phyloP scores from a whole-genome alignment of 2,329 filamentous ascomycete species.

The Beauveria sp. region DNA sequence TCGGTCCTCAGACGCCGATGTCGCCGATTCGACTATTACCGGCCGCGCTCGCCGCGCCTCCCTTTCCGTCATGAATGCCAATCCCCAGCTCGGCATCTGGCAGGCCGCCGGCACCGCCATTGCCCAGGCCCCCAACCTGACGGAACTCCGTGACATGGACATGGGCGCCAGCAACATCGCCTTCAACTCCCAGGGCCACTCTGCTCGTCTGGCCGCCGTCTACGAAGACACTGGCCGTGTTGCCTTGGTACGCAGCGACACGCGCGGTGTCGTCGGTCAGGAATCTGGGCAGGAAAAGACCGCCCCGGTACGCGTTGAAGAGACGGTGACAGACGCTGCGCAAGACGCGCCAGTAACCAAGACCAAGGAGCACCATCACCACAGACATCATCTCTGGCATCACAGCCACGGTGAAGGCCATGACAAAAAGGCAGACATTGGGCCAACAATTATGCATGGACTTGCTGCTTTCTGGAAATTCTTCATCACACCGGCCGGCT shows the following conservation, averaged over 20 bases:
- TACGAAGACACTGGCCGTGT: conserved; percentile 19
- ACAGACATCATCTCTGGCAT: conserved; percentile 12
- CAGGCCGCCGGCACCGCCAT: conserved; percentile 24
- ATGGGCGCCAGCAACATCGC: conserved; percentile 20
- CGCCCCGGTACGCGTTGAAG: background rate
- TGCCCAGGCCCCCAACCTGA: conserved; percentile 22
- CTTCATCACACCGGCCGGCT: conserved; percentile 20
- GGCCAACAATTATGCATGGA: conserved; percentile 17
- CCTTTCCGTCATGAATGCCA: conserved; percentile 20
- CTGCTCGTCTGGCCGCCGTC: conserved; percentile 19
- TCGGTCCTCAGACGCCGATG: conserved; percentile 1
- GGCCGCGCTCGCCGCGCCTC: conserved; percentile 21
- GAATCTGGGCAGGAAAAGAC: background rate
- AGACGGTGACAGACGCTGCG: background rate
- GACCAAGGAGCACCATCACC: conserved; percentile 2
- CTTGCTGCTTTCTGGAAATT: conserved; percentile 23
- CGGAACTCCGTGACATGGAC: conserved; percentile 21
- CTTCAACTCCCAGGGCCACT: conserved; percentile 23
- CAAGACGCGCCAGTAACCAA: background rate
- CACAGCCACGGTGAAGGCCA: conserved; percentile 16
- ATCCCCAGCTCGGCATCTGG: conserved; percentile 24
- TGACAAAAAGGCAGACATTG: conserved; percentile 18
- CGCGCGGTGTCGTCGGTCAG: background rate
- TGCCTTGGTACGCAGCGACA: conserved; percentile 16
- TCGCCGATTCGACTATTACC: conserved; percentile 14